Conservation (phyloP, 2,329 filamentous ascomycete genomes). For the Lachnellula arida region DNA sequence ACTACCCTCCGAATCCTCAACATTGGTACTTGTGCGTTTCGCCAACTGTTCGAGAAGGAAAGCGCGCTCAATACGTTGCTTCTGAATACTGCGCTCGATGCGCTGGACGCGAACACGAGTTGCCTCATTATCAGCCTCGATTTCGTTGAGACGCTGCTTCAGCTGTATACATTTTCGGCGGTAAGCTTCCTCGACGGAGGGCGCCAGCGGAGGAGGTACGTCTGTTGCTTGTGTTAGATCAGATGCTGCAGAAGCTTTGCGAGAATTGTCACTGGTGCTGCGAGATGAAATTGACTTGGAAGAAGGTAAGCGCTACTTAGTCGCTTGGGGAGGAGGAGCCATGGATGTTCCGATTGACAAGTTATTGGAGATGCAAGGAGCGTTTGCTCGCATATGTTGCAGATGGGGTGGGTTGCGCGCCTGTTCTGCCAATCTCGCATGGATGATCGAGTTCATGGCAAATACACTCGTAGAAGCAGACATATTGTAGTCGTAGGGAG, state of each 20-base stretch:
- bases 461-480: too few relatives aligned
- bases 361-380: too few relatives aligned
- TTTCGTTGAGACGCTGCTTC: conserved; percentile 84
- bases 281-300: too few relatives aligned
- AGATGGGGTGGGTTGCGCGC: too few relatives aligned
- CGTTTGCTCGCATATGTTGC: too few relatives aligned
- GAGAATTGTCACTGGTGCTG: too few relatives aligned
- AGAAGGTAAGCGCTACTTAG: too few relatives aligned
- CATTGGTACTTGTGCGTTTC: conserved; percentile 68
- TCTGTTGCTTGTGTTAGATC: conserved; percentile 24
- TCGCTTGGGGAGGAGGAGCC: too few relatives aligned
- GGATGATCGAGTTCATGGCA: too few relatives aligned
- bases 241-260: background rate
- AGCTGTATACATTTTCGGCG: conserved; percentile 94
- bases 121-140: conserved; percentile 86
- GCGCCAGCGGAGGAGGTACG: conserved; percentile 63
- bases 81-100: conserved; percentile 80
- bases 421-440: too few relatives aligned
- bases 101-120: conserved; percentile 73
- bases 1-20: conserved; percentile 74
- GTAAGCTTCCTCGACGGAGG: conserved; percentile 93
- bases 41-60: conserved; percentile 69
- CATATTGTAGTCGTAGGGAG: too few relatives aligned
- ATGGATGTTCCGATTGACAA: too few relatives aligned
- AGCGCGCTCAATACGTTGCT: conserved; percentile 82